Percentiles rank a stretch among this genome's conserved stretches.
Conservation (phyloP, 2,329 filamentous ascomycete genomes). For the Drechslerella stenobrocha region DNA sequence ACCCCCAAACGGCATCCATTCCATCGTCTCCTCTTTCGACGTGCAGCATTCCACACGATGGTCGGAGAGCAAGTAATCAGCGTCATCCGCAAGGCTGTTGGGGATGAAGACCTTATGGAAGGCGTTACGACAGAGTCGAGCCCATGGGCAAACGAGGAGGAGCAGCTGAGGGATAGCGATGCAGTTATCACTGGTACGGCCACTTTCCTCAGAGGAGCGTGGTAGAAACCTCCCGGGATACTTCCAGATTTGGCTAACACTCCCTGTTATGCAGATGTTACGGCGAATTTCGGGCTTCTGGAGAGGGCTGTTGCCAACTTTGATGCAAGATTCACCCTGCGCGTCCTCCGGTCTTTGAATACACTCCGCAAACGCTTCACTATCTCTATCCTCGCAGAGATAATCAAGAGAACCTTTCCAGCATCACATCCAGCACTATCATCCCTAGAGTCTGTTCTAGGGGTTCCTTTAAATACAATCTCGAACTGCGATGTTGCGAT, state of each 20-base stretch:
- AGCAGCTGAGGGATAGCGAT: slow-evolving; percentile 24
- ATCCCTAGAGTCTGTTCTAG: slow-evolving; percentile 71
- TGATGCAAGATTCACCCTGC: slow-evolving; percentile 90
- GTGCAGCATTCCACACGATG: slow-evolving; percentile 13
- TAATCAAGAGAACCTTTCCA: slow-evolving; percentile 78
- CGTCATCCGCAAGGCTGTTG: slow-evolving; percentile 42
- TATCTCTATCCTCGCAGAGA: slow-evolving; percentile 76
- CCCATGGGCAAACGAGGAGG: slow-evolving; percentile 6
- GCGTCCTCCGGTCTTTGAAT: slow-evolving; percentile 91
- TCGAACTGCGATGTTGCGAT: slow-evolving; percentile 69
- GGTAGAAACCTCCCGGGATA: too few relatives aligned
- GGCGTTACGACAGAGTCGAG: slow-evolving; percentile 13
- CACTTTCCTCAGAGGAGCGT: neutral
- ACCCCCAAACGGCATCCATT: too few relatives aligned
- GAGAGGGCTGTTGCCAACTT: slow-evolving; percentile 91
- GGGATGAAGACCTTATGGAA: slow-evolving; percentile 46
- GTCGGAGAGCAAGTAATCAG: slow-evolving; percentile 45
- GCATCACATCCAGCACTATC: slow-evolving; percentile 69
- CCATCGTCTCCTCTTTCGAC: neutral
- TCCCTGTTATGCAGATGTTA: slow-evolving; percentile 70
- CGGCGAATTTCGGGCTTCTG: slow-evolving; percentile 86
- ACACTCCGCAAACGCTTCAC: slow-evolving; percentile 89
- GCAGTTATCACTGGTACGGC: slow-evolving; percentile 25
- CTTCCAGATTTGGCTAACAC: neutral
- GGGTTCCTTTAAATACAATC: slow-evolving; percentile 51